A percentile compares a stretch with the other conserved stretches of the same genome.
Evolutionary conservation across 2,329 filamentous ascomycete genomes (phyloP).

Genomic region (Ceratocystiopsis brevicomis): DNA sequence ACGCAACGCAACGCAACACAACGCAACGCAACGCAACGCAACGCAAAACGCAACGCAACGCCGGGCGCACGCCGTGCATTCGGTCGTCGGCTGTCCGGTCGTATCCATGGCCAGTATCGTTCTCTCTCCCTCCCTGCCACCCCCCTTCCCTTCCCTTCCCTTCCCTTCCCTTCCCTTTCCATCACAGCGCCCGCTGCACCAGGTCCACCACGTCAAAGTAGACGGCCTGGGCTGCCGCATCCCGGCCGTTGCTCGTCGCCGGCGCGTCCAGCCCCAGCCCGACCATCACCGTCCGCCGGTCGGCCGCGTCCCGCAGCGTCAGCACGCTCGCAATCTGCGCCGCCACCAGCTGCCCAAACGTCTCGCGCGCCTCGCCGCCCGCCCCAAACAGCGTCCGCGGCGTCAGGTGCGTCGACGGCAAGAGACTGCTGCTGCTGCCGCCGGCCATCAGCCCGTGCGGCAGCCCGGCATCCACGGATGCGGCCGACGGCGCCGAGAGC

Average conservation of each 20-base stretch:
- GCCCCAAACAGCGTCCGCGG: constrained; percentile 76
- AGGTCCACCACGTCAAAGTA: constrained; percentile 50
- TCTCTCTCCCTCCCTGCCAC: too few species aligned
- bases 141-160: too few species aligned
- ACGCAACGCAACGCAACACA: too few species aligned
- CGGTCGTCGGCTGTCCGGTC: too few species aligned
- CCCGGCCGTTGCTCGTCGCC: constrained; percentile 8
- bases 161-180: neutral
- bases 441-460: constrained; percentile 21
- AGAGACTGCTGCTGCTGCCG: constrained; percentile 15
- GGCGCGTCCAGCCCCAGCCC: constrained; percentile 36
- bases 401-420: constrained; percentile 67
- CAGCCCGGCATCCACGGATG: constrained; percentile 40
- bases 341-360: constrained; percentile 70
- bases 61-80: too few species aligned
- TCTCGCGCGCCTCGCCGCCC: constrained; percentile 60
- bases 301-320: constrained; percentile 47
- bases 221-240: constrained; percentile 18
- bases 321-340: constrained; percentile 75
- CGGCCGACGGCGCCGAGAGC: constrained; percentile 47
- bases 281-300: constrained; percentile 40
- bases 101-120: too few species aligned
- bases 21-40: too few species aligned
- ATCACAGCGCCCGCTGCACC: constrained; percentile 31
- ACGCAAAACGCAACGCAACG: too few species aligned